Percentiles rank a stretch among this genome's conserved stretches.
Conservation (phyloP, 1,284 basidiomycete species). For the Inonotus obliquus region DNA sequence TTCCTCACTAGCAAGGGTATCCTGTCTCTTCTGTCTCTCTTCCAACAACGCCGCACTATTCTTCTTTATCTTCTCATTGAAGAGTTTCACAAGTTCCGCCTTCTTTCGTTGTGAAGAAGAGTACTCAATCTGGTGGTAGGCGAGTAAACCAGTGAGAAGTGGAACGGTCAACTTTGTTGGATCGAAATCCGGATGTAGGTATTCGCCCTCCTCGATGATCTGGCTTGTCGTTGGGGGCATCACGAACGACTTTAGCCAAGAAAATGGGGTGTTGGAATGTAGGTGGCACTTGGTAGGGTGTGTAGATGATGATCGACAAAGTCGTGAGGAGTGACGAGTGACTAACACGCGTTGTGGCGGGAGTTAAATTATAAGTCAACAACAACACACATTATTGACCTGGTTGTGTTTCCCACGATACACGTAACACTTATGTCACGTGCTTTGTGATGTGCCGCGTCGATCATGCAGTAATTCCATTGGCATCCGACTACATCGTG, state of each 20-base stretch:
- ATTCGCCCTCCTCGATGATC: slow-evolving; percentile 68
- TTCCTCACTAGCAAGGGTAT: slow-evolving; percentile 69
- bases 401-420: background rate
- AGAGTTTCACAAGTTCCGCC: slow-evolving; percentile 76
- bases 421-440: slow-evolving; percentile 1
- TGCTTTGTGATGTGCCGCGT: background rate
- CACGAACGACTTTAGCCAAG: slow-evolving; percentile 37
- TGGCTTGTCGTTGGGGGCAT: slow-evolving; percentile 69
- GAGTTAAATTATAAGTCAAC: background rate
- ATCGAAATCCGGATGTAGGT: slow-evolving; percentile 84
- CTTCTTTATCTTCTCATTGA: slow-evolving; percentile 72
- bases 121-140: slow-evolving; percentile 77
- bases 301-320: background rate
- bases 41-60: slow-evolving; percentile 58
- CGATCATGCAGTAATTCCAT: background rate
- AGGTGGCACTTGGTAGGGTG: background rate
- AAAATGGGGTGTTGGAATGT: background rate
- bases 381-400: background rate
- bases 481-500: too few species aligned
- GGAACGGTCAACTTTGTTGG: slow-evolving; percentile 73
- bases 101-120: slow-evolving; percentile 76
- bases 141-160: slow-evolving; percentile 77
- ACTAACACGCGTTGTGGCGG: background rate
- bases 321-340: background rate
- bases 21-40: slow-evolving; percentile 60